phyloP scores from a whole-genome alignment of 305 asterid genomes.

The Fraxinus ornus region DNA sequence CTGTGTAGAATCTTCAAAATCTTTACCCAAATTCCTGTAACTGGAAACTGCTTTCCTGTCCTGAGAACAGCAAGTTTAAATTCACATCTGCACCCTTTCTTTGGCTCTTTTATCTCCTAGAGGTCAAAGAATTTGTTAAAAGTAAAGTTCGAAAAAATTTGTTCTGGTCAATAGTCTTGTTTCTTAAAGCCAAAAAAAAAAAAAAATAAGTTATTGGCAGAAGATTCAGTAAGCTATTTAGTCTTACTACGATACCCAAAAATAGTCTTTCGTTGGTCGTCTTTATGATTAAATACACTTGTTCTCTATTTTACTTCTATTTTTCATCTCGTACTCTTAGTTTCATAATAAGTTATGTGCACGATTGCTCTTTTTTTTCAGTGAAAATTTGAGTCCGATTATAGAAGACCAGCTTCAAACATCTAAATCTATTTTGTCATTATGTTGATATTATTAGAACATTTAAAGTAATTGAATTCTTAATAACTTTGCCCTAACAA shows the following conservation, averaged over 20 bases:
- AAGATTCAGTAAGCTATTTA: background rate
- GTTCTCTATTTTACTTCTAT: background rate
- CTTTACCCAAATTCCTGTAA: background rate
- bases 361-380: background rate
- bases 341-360: background rate
- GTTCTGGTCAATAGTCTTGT: background rate
- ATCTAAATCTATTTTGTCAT: background rate
- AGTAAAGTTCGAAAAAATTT: background rate
- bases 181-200: background rate
- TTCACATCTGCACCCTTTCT: background rate
- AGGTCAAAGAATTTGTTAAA: background rate
- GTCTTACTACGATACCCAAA: background rate
- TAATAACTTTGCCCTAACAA: background rate
- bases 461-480: background rate
- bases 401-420: background rate
- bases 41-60: background rate
- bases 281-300: background rate
- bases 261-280: background rate
- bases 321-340: background rate
- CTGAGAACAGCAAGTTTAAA: background rate
- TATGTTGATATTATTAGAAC: background rate
- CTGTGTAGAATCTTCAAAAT: background rate
- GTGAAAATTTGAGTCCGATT: background rate
- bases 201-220: background rate
- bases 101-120: background rate